Base-by-base conservation (phyloP, 345 rosid species). In the Salix arbutifolia region DNA sequence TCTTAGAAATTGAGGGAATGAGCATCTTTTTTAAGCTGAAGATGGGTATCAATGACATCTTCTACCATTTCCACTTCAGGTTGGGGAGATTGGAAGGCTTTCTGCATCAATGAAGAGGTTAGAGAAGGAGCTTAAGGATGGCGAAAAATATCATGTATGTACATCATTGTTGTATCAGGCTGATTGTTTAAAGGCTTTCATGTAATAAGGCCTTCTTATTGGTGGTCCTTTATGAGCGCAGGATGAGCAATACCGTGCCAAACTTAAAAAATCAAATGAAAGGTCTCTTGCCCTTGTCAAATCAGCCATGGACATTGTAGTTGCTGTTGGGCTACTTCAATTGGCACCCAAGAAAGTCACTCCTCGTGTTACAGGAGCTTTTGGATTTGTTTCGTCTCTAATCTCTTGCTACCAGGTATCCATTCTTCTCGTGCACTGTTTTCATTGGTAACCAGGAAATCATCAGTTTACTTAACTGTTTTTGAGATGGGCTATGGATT, bases 341-440 rank as follows among this genome's bases (percentile, higher is more conserved):
- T 83, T 94, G 86, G 90, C 87, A 50, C 99, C 99, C 48, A 88
- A 86, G 88, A 94, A 87, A 73, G 87, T 96, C 61, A 91, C 87
- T 79, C 93, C 98, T 69, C 98, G 99, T 52, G 93, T 92, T 58
- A 92, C 97, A 3, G 99, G 99, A 69, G 97, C 89, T 52, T 75
- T 91, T 25, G 98, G 98, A 83, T 88, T 94, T 77, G 84, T 76
- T 83, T 83, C 85, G 72, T 96, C 99, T 28, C 90, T 96, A 62
- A 94, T 96, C 79, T 89, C 97, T 67, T 96, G 99, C 81, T 96
- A 94, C 83, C 98, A 94, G 98, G 99, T 94, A 87, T 58, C 7
- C 26, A 18, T 4, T n/a, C 18, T 3, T 23, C 33, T 19, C 33
- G 5, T 44, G 18, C 37, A 4, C 25, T 26, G 14, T 18, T 70